phyloP scores from a whole-genome alignment of 1,139 yeast genomes.

The Zygosaccharomyces sapae region DNA sequence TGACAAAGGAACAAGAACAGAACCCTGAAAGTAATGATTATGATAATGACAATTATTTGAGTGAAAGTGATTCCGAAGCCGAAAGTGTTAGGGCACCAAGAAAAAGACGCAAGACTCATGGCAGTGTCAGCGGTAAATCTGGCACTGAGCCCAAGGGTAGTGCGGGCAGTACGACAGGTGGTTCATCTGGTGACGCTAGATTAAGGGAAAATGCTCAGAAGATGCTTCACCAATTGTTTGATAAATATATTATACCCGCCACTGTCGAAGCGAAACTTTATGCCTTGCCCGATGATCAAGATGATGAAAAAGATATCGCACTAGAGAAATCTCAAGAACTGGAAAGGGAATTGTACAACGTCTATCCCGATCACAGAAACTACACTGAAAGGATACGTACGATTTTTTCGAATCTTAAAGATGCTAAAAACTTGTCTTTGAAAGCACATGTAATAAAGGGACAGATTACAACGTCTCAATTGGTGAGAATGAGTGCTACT shows the following conservation, averaged over 20 bases:
- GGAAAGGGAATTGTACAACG: constrained; percentile 41
- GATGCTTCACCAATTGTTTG: constrained; percentile 39
- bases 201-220: constrained; percentile 43
- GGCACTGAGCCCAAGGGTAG: not conserved
- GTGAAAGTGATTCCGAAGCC: constrained; percentile 19
- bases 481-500: constrained; percentile 57
- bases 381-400: constrained; percentile 55
- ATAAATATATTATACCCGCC: constrained; percentile 43
- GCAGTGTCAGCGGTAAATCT: not conserved
- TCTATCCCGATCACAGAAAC: constrained; percentile 38
- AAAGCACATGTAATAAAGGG: constrained; percentile 47
- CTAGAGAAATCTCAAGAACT: constrained; percentile 38
- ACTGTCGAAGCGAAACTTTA: constrained; percentile 35
- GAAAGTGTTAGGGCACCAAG: constrained; percentile 23
- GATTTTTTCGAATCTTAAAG: constrained; percentile 51
- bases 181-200: constrained; percentile 21
- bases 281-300: constrained; percentile 23
- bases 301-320: constrained; percentile 38
- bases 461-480: constrained; percentile 45
- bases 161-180: constrained; percentile 8
- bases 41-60: constrained; percentile 19
- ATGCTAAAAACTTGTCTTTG: constrained; percentile 47
- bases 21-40: constrained; percentile 5
- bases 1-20: constrained; percentile 9
- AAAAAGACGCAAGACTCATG: constrained; percentile 18